Percentiles rank a stretch among this genome's conserved stretches.
These are phyloP conservation scores for Rhizopus delemar DNA, from an alignment of 371 early-diverging fungal genomes.

Conservation along the genomic window DNA sequence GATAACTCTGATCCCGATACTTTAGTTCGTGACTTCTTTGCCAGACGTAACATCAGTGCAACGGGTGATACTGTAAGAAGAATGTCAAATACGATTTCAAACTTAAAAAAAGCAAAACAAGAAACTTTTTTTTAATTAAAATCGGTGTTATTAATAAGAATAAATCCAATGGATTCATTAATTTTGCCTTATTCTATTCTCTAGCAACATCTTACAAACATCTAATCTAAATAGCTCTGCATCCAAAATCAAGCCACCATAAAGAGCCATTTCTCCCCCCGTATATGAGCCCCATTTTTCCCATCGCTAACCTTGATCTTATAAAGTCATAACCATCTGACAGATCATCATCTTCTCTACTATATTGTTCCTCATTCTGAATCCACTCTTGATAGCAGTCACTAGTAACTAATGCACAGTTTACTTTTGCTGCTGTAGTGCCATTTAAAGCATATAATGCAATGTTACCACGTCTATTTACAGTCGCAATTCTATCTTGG, in stretches of 20 bases:
- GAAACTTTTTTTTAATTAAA: neutral
- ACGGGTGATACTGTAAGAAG: slow-evolving; percentile 16
- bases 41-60: slow-evolving; percentile 22
- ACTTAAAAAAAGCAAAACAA: neutral
- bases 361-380: slow-evolving; percentile 17
- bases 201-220: neutral
- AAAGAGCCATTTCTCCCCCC: slow-evolving; percentile 37
- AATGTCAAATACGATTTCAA: slow-evolving; percentile 1
- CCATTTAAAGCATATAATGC: slow-evolving; percentile 45
- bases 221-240: slow-evolving; percentile 6
- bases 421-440: slow-evolving; percentile 38
- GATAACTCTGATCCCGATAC: slow-evolving; percentile 23
- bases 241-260: slow-evolving; percentile 54
- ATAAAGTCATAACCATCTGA: slow-evolving; percentile 52
- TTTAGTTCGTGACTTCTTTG: slow-evolving; percentile 32
- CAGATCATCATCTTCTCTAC: slow-evolving; percentile 42
- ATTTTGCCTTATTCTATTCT: neutral
- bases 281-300: slow-evolving; percentile 43
- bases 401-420: neutral
- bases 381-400: slow-evolving; percentile 32
- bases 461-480: slow-evolving; percentile 46
- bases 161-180: neutral
- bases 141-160: neutral
- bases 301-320: slow-evolving; percentile 39
- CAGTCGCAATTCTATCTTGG: slow-evolving; percentile 37